phyloP scores from a whole-genome alignment of 2,329 filamentous ascomycete species.

The Penicillium sp. region DNA sequence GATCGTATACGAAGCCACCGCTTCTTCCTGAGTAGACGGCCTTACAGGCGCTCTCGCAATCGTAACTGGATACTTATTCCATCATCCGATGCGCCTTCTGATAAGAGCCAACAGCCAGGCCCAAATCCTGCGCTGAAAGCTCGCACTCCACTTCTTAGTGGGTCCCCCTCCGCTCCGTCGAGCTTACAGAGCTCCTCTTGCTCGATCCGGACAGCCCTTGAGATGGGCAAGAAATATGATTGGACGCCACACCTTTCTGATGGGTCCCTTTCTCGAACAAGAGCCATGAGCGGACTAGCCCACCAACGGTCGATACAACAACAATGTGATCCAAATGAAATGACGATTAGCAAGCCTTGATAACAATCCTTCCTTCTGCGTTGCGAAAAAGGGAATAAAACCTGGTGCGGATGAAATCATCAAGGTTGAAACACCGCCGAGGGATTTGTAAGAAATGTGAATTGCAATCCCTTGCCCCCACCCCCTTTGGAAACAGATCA shows the following conservation, averaged over 20 bases:
- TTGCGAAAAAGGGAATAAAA: too few relatives aligned
- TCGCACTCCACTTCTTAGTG: not conserved
- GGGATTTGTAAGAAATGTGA: not conserved
- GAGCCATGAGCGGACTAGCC: not conserved
- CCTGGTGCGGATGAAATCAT: not conserved
- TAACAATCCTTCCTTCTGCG: not conserved
- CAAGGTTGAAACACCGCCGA: not conserved
- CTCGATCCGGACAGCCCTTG: slow-evolving; percentile 1
- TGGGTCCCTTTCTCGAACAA: not conserved
- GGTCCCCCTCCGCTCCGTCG: not conserved
- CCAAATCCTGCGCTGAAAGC: not conserved
- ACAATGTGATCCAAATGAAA: not conserved
- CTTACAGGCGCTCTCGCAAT: not conserved
- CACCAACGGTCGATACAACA: slow-evolving; percentile 1
- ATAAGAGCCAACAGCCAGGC: slow-evolving; percentile 5
- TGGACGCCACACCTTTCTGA: not conserved
- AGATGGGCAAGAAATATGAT: not conserved
- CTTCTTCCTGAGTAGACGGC: not conserved
- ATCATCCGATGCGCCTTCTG: not conserved
- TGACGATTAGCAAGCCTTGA: not conserved
- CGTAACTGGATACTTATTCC: not conserved
- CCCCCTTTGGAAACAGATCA: not conserved
- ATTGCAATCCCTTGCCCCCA: not conserved
- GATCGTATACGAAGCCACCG: slow-evolving; percentile 1
- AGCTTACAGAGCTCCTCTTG: not conserved